Conservation (phyloP, 192 early-diverging fungal species). For the Chytriomyces sp. region DNA sequence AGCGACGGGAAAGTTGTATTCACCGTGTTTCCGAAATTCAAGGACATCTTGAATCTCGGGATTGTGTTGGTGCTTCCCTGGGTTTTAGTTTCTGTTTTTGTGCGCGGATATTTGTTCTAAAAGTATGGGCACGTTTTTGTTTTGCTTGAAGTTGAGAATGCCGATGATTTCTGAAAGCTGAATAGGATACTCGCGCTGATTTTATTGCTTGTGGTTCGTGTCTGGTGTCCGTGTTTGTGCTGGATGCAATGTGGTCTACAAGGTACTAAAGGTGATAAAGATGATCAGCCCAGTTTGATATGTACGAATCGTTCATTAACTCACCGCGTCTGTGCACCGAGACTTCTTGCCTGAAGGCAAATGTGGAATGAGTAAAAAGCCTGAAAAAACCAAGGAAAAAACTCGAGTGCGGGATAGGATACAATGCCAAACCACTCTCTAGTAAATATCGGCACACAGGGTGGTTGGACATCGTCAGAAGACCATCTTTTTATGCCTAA, state of each 20-base stretch:
- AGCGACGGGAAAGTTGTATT: background rate
- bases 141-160: too few relatives aligned
- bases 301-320: too few relatives aligned
- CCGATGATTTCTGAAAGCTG: too few relatives aligned
- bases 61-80: background rate
- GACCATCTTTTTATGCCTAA: background rate
- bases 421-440: constrained; percentile 19
- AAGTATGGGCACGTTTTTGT: too few relatives aligned
- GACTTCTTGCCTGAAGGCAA: constrained; percentile 85
- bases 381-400: too few relatives aligned
- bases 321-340: constrained; percentile 61
- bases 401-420: too few relatives aligned
- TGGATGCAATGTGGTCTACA: too few relatives aligned
- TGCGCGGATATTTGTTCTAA: background rate
- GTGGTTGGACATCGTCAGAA: constrained; percentile 34
- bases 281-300: too few relatives aligned
- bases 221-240: too few relatives aligned
- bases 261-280: too few relatives aligned
- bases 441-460: constrained; percentile 36
- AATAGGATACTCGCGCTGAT: too few relatives aligned
- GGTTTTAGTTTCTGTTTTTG: background rate
- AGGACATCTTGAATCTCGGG: background rate
- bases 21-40: background rate
- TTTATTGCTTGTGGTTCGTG: too few relatives aligned
- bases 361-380: constrained; percentile 87